A percentile compares a stretch with the other conserved stretches of the same genome.
phyloP scores from a whole-genome alignment of 495 filamentous ascomycete species.

The Pyronema domesticum region DNA sequence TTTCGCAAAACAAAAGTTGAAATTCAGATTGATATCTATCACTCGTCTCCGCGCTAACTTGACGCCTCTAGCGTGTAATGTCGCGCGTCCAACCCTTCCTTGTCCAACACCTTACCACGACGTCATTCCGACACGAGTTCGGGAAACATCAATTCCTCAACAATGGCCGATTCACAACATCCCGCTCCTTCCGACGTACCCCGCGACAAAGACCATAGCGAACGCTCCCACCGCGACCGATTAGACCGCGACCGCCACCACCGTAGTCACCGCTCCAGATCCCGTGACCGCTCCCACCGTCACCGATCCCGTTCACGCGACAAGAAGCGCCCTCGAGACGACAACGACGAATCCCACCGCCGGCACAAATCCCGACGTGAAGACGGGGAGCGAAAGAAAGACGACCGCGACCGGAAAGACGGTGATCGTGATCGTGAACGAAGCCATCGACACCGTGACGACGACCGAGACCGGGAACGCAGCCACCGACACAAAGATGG shows the following conservation, averaged over 20 bases:
- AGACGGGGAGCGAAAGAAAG: not conserved
- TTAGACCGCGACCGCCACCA: slow-evolving; percentile 23
- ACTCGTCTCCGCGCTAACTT: no score
- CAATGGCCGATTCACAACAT: not conserved
- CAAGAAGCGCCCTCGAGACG: not conserved
- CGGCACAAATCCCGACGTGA: slow-evolving; percentile 1
- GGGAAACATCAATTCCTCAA: not conserved
- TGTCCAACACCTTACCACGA: not conserved
- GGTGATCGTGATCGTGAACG: slow-evolving; percentile 8
- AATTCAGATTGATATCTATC: not conserved
- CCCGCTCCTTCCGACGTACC: slow-evolving; percentile 11
- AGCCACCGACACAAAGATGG: slow-evolving; percentile 14
- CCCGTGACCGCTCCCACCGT: slow-evolving; percentile 20
- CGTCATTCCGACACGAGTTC: not conserved
- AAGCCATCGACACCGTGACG: slow-evolving; percentile 28
- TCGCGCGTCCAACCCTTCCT: not conserved
- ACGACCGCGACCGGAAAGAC: not conserved
- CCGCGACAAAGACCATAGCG: slow-evolving; percentile 22
- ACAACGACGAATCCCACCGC: not conserved
- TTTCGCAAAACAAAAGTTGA: not conserved
- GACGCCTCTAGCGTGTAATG: no score
- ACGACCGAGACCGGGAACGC: slow-evolving; percentile 27
- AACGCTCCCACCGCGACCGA: slow-evolving; percentile 19
- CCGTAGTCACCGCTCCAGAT: slow-evolving; percentile 23
- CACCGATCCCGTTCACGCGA: not conserved